Base-by-base conservation (phyloP, 2,329 filamentous ascomycete genomes). In the Trichophyton mentagrophytes region DNA sequence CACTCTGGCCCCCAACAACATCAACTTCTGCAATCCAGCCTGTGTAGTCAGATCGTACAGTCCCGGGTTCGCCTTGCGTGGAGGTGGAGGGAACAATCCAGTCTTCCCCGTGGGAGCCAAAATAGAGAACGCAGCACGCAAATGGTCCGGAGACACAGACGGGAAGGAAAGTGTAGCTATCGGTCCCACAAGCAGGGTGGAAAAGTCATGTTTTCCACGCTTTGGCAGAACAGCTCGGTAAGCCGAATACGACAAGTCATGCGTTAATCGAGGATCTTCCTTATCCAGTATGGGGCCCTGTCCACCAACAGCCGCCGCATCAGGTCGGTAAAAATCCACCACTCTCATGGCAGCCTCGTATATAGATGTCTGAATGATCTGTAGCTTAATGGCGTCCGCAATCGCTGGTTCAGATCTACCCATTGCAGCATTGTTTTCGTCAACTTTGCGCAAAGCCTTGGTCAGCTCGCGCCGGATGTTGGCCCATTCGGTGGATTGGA, bases 291-390 rank as follows among this genome's bases (percentile, higher is more conserved):
- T 72, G 61, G 72, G 71, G 53, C 68, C 70, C 59, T 72, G 61
- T 57, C 68, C 65, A 57, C 69, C 64, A 42, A 65, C 65, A 27
- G 69, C 63, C 20, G 65, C 49, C 42, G 66, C 63, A 5, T 74
- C 64, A 79, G 81, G 70, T 82, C 82, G 70, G 83, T 81, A 95
- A 75, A 90, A 95, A 70, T 97, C 92, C 63, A 91, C 85, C 58
- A 97, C 83, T 66, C 87, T 86, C 64, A 97, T 78, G 1, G 92
- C 91, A 17, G 89, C 84, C 66, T 86, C 85, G 71, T 99, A 89
- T 70, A 99, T 95, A 69, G 89, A 88, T 13, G 89, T 93, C 70
- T 93, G 87, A 61, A 99, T 78, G 27, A 95, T 88, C 72, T 95
- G 87, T 27, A 97, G 72, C 74, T 89, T 86, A 66, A 93, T 80